Evolutionary conservation across 1,139 yeast genomes (phyloP).

Genomic region (Taphrina pruni): DNA sequence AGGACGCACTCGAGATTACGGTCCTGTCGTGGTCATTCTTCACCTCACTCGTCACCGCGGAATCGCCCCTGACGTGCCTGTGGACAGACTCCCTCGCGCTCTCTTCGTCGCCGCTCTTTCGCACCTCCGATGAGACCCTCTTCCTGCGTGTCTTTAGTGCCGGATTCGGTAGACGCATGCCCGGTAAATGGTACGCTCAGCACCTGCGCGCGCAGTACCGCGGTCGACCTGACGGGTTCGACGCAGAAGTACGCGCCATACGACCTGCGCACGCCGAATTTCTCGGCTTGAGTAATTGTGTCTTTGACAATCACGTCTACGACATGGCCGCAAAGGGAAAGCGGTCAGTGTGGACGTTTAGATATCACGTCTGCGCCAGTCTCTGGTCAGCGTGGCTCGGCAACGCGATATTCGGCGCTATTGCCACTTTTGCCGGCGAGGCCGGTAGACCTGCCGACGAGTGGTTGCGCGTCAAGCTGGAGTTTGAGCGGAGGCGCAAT

Average conservation of each 20-base stretch:
- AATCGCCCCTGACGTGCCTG: slow-evolving; percentile 25
- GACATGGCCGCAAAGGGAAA: slow-evolving; percentile 1
- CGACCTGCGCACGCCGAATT: slow-evolving; percentile 5
- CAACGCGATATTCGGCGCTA: slow-evolving; percentile 11
- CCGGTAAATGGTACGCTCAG: slow-evolving; percentile 10
- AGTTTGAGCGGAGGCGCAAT: background rate
- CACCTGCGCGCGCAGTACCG: slow-evolving; percentile 8
- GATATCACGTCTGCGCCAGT: slow-evolving; percentile 10
- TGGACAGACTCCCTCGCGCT: slow-evolving; percentile 33
- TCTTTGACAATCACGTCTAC: slow-evolving; percentile 12
- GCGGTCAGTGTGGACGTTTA: slow-evolving; percentile 1
- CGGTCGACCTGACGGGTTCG: slow-evolving; percentile 12
- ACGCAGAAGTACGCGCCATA: background rate
- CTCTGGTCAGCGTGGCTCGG: slow-evolving; percentile 14
- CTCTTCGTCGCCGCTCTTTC: slow-evolving; percentile 5
- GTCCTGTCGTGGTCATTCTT: slow-evolving; percentile 33
- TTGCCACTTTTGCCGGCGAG: slow-evolving; percentile 38
- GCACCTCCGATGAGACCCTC: slow-evolving; percentile 15
- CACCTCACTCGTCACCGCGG: slow-evolving; percentile 18
- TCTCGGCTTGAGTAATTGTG: slow-evolving; percentile 8
- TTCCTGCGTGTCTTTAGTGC: slow-evolving; percentile 27
- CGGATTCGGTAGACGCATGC: slow-evolving; percentile 5
- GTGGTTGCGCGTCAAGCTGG: slow-evolving; percentile 30
- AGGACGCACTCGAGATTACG: slow-evolving; percentile 16
- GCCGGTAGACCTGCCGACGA: slow-evolving; percentile 34